Percentiles rank a stretch among this genome's conserved stretches.
These are phyloP conservation scores for Eragrostis curvula DNA, from an alignment of 176 grass and related monocot species.

Conservation along the genomic window DNA sequence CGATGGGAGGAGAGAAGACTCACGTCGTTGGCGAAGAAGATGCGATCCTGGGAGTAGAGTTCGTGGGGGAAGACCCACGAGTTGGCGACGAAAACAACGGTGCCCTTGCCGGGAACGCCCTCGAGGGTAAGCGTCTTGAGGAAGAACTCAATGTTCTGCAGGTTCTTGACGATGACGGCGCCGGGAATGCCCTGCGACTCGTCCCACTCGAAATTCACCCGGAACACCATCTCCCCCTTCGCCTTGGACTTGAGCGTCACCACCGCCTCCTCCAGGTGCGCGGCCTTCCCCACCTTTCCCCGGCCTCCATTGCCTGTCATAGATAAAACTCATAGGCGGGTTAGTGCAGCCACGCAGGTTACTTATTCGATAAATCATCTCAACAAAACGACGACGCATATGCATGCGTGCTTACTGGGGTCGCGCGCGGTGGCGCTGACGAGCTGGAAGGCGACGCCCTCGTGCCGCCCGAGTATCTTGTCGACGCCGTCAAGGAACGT, in stretches of 20 bases:
- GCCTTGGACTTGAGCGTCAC: conserved; percentile 41
- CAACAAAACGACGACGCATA: too few species aligned
- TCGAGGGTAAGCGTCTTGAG: conserved; percentile 76
- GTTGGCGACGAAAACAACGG: conserved; percentile 84
- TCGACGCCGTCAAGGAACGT: conserved; percentile 64
- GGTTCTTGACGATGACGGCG: conserved; percentile 73
- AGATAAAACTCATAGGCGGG: neutral
- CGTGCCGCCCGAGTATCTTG: conserved; percentile 48
- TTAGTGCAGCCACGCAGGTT: too few species aligned
- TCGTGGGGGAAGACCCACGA: conserved; percentile 69
- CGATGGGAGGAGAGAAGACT: neutral
- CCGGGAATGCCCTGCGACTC: conserved; percentile 72
- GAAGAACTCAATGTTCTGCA: conserved; percentile 58
- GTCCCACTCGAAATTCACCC: conserved; percentile 75
- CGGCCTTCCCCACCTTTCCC: conserved; percentile 60
- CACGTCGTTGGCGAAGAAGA: conserved; percentile 92
- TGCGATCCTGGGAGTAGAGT: conserved; percentile 47
- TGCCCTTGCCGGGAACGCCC: conserved; percentile 63
- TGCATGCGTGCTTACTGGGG: conserved; percentile 36
- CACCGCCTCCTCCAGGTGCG: conserved; percentile 61
- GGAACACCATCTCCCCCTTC: conserved; percentile 58
- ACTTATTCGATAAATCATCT: too few species aligned
- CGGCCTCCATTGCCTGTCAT: conserved; percentile 38
- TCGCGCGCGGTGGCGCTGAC: conserved; percentile 76
- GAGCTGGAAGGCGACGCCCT: conserved; percentile 63